Base-by-base conservation (phyloP, 371 early-diverging fungal species). In the Haplosporangium sp. region DNA sequence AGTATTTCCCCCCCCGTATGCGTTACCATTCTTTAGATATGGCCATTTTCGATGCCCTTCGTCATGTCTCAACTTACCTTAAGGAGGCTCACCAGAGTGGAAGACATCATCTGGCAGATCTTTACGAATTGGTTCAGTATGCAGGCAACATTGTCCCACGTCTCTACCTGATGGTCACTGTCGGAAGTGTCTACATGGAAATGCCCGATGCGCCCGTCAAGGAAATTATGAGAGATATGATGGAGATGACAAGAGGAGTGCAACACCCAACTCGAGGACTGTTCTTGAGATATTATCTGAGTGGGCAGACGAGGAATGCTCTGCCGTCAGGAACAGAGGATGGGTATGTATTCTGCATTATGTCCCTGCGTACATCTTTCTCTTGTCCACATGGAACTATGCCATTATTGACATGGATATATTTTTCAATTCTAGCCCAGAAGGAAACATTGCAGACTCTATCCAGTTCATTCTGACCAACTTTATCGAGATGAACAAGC, bases 401-500 rank as follows among this genome's bases (percentile, higher is more conserved):
- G 13, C 8, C 46, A 29, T 23, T 52, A 8, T 21, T 42, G 38
- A 29, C 55, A 6, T 18, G 42, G 14, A 21, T 8, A 7, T 41
- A 62, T 29, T 29, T 37, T 52, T 29, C 41, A 52, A 9, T 12
- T 42, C 40, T 67, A 93, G 94, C 6, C 91, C 93, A 18, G 91
- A 91, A 73, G 96, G 95, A 54, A 92, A 92, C 68, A 89, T 95
- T 37, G 80, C 85, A 55, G 98, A 97, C 82, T 93, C 96, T 5
- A 95, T 97, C 63, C 89, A 93, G 42, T 99, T 99, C 74, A 94
- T 95, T 63, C 84, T 99, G 48, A 95, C 93, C 47, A 98, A 99
- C 80, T 97, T 98, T 82, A 94, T 95, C 46, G 98, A 99, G 84
- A 99, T 97, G 98, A 98, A 98, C 85, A 99, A 98, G 84, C 88